A percentile compares a stretch with the other conserved stretches of the same genome.
Conservation (phyloP, 208 protist genomes). For the Leptomonas pyrrhocoris region DNA sequence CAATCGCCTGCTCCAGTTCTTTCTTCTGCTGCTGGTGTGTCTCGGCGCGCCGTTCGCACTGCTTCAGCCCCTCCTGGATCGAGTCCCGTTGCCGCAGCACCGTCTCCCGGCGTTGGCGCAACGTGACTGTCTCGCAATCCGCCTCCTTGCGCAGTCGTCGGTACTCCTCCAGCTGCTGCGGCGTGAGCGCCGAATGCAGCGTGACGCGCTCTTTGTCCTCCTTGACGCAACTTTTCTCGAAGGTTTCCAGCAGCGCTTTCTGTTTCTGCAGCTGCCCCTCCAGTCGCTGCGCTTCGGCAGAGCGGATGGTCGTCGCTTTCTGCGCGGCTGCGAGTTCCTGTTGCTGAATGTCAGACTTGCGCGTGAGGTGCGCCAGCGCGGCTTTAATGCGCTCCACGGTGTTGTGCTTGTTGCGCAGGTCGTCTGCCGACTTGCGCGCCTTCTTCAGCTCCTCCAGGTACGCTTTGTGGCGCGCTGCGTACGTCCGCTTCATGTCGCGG, state of each 20-base stretch:
- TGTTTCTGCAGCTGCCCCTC: slow-evolving; percentile 72
- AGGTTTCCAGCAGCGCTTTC: slow-evolving; percentile 48
- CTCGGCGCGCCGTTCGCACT: slow-evolving; percentile 60
- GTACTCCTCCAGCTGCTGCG: slow-evolving; percentile 76
- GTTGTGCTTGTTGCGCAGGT: slow-evolving; percentile 67
- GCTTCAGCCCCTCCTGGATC: slow-evolving; percentile 59
- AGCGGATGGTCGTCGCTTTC: slow-evolving; percentile 61
- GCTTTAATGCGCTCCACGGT: slow-evolving; percentile 73
- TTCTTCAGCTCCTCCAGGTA: slow-evolving; percentile 83
- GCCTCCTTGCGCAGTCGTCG: slow-evolving; percentile 78
- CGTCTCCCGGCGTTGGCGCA: slow-evolving; percentile 77
- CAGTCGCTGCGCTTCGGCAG: slow-evolving; percentile 65
- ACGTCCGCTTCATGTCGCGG: slow-evolving; percentile 78
- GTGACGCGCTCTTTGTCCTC: slow-evolving; percentile 56
- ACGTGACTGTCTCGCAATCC: slow-evolving; percentile 80
- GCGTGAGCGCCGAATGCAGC: slow-evolving; percentile 44
- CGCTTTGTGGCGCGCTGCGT: slow-evolving; percentile 74
- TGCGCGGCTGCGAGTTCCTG: slow-evolving; percentile 50
- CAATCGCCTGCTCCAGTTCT: slow-evolving; percentile 49
- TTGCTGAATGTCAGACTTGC: slow-evolving; percentile 66
- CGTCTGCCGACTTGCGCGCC: slow-evolving; percentile 57
- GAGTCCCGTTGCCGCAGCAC: slow-evolving; percentile 71
- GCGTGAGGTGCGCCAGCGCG: slow-evolving; percentile 63
- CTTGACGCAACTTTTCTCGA: slow-evolving; percentile 64
- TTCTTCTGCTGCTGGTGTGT: slow-evolving; percentile 52